Conservation (phyloP, 2,329 filamentous ascomycete species). For the Mycogone perniciosa region DNA sequence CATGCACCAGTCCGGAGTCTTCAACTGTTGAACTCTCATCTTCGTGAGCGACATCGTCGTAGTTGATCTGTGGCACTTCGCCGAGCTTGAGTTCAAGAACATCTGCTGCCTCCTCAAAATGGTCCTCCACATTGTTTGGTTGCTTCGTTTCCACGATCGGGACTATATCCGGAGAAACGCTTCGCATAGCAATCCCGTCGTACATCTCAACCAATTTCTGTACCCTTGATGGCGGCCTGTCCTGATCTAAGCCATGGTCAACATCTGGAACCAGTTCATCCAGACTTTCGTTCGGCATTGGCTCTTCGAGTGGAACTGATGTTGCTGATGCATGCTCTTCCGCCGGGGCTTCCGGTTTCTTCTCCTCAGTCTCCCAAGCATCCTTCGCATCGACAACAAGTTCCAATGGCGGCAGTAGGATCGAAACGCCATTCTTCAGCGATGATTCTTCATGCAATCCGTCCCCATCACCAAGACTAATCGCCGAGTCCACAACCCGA, state of each 20-base stretch:
- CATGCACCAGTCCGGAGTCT: neutral
- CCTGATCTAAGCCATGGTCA: neutral
- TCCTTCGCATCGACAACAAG: neutral
- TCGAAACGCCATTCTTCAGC: neutral
- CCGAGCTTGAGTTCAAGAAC: neutral
- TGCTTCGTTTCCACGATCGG: neutral
- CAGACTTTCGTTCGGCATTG: neutral
- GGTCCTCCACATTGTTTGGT: neutral
- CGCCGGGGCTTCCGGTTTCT: neutral
- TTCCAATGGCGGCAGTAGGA: neutral
- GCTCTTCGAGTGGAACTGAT: constrained; percentile 5
- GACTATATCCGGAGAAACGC: neutral
- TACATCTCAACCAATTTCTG: constrained; percentile 45
- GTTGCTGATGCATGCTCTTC: neutral
- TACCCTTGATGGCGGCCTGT: constrained; percentile 37
- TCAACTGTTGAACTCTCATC: neutral
- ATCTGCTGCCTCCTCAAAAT: neutral
- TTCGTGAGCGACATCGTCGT: neutral
- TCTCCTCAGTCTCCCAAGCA: neutral
- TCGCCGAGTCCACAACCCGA: constrained; percentile 25
- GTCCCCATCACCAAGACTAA: constrained; percentile 20
- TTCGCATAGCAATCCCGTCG: constrained; percentile 36
- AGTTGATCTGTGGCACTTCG: neutral
- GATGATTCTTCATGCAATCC: neutral
- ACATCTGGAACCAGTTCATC: neutral